phyloP scores from a whole-genome alignment of 768 basidiomycete genomes.

The Xerocomus potaroensis region DNA sequence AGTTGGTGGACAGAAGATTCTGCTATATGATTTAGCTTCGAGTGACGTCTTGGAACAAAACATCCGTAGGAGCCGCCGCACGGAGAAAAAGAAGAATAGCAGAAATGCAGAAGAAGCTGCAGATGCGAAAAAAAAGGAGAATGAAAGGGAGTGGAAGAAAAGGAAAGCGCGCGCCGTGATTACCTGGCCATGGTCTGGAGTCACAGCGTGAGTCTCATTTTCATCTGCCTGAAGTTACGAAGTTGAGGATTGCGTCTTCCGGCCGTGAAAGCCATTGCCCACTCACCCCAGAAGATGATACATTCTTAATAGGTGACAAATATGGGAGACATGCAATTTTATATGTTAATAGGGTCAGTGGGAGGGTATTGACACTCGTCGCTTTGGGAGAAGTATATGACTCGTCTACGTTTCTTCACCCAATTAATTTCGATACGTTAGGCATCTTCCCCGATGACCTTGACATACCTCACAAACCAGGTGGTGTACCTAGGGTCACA shows the following conservation, averaged over 20 bases:
- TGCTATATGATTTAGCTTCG: constrained; percentile 56
- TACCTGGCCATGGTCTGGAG: constrained; percentile 74
- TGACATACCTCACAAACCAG: constrained; percentile 71
- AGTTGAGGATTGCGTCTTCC: neutral
- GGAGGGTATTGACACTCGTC: constrained; percentile 43
- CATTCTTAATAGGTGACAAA: constrained; percentile 62
- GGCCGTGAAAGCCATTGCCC: constrained; percentile 43
- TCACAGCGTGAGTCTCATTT: constrained; percentile 54
- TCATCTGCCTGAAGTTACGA: neutral
- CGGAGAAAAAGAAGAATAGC: constrained; percentile 49
- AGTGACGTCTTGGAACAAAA: constrained; percentile 47
- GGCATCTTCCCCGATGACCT: constrained; percentile 66
- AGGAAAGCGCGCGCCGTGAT: constrained; percentile 53
- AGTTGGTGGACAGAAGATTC: constrained; percentile 60
- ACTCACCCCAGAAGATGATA: constrained; percentile 42
- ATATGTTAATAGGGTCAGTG: constrained; percentile 43
- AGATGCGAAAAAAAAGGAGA: constrained; percentile 54
- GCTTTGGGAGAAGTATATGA: constrained; percentile 67
- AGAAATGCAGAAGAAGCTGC: constrained; percentile 37
- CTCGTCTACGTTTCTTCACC: neutral
- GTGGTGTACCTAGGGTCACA: constrained; percentile 78
- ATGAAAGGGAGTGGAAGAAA: constrained; percentile 48
- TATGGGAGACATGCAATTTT: constrained; percentile 70
- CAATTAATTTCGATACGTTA: constrained; percentile 24
- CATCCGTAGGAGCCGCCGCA: constrained; percentile 49